Conservation (phyloP, 805 yeast genomes). For the Ogataea glucozyma region DNA sequence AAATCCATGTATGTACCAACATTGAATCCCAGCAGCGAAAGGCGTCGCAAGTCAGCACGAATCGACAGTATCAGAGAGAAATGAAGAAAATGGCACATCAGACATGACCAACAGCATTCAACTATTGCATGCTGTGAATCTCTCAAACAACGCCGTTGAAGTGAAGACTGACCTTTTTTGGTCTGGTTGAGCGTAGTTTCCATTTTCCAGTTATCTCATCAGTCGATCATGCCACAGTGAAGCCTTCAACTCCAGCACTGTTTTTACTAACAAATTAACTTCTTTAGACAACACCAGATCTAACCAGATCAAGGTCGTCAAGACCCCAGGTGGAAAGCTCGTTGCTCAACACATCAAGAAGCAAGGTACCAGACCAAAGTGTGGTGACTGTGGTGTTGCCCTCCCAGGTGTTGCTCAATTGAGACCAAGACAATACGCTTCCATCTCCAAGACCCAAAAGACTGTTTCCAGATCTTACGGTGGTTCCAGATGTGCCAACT, state of each 20-base stretch:
- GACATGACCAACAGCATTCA: too few species aligned
- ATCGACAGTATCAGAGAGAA: neutral
- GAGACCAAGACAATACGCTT: constrained; percentile 98
- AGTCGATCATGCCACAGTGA: constrained; percentile 1
- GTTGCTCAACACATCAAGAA: constrained; percentile 97
- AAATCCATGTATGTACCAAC: constrained; percentile 87
- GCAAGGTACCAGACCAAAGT: constrained; percentile 81
- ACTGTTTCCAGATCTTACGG: constrained; percentile 99
- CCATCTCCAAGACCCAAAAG: constrained; percentile 93
- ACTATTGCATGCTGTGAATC: too few species aligned
- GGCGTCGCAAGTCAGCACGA: neutral
- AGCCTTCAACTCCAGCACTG: too few species aligned
- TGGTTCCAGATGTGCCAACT: constrained; percentile 97
- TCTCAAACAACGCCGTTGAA: too few species aligned
- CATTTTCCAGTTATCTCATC: too few species aligned
- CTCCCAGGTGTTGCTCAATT: constrained; percentile 77
- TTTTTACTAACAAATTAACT: constrained; percentile 27
- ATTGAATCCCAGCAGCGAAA: neutral
- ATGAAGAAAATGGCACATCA: too few species aligned
- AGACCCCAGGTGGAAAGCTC: constrained; percentile 99
- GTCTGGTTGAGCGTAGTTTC: too few species aligned
- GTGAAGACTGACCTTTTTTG: too few species aligned
- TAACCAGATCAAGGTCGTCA: constrained; percentile 98
- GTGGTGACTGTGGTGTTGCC: constrained; percentile 82
- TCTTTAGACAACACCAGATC: constrained; percentile 97